Evolutionary conservation across 495 filamentous ascomycete genomes (phyloP), one percentile per base, ranked within the genome.

Genomic region (Talaromyces liani): DNA sequence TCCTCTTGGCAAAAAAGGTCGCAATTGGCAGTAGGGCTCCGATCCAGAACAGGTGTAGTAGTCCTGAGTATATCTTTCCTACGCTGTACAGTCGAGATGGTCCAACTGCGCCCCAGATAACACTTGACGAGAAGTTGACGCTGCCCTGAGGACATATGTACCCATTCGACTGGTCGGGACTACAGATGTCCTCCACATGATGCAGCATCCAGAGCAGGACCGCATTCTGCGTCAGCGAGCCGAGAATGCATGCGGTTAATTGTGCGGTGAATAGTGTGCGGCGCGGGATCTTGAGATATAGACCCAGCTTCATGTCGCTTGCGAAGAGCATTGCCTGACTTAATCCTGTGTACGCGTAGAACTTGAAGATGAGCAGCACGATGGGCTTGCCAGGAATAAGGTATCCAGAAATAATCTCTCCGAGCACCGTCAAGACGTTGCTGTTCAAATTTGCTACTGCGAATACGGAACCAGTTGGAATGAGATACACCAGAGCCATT

Each of bases 241-340:
- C 90, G 18, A 95, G 78, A 62, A 91, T 76, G 1, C 91, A 93
- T 27, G 91, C 91, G 36, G 87, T 79, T 79, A 94, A 87, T 66
- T 96, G 92, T 4, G 93, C 88, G 6, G 77, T 75, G 74, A 95
- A 96, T 8, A 96, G 66, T 24, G 74, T 72, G 12, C 88, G 85
- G 0, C 91, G 91, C 18, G 92, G 91, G 59, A 96, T 92, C 73
- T 96, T 95, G 90, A 95, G 93, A 72, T 96, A 95, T 70, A 93
- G 89, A 31, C 92, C 92, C 0, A 95, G 84, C 71, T 96, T 96
- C 61, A 94, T 80, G 70, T 96, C 91, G 20, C 90, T 84, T 3
- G 91, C 86, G 73, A 95, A 95, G 70, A 92, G 92, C 61, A 96
- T 82, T 36, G 91, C 91, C 74, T 96, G 90, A 5, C 88, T 87